A percentile compares a stretch with the other conserved stretches of the same genome.
Evolutionary conservation across 2,329 filamentous ascomycete genomes (phyloP).

Genomic region (Waltergamsia citrina): DNA sequence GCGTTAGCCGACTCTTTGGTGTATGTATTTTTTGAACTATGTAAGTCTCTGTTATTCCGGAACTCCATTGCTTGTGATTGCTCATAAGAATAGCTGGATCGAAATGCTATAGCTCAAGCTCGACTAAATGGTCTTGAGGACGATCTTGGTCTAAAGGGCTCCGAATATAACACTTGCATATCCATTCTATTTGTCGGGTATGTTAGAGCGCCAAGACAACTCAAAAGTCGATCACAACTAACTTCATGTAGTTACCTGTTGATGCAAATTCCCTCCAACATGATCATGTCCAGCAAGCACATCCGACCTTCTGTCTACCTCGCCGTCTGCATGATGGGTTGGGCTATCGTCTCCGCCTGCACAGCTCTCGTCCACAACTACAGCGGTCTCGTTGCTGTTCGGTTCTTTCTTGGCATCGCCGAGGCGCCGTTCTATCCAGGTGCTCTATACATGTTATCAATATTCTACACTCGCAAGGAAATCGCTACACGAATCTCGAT

Average conservation of each 20-base stretch:
- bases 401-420: slow-evolving; percentile 9
- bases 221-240: slow-evolving; percentile 16
- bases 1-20: slow-evolving; percentile 17
- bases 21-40: slow-evolving; percentile 14
- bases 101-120: slow-evolving; percentile 48
- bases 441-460: slow-evolving; percentile 9
- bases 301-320: slow-evolving; percentile 24
- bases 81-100: slow-evolving; percentile 27
- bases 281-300: slow-evolving; percentile 14
- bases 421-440: slow-evolving; percentile 10
- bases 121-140: slow-evolving; percentile 41
- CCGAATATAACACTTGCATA: slow-evolving; percentile 21
- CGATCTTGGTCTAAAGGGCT: slow-evolving; percentile 34
- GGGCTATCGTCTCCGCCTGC: slow-evolving; percentile 8
- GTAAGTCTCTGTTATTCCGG: slow-evolving; percentile 18
- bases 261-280: slow-evolving; percentile 30
- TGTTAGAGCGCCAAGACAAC: slow-evolving; percentile 17
- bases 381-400: slow-evolving; percentile 6
- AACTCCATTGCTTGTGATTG: slow-evolving; percentile 9
- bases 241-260: slow-evolving; percentile 42
- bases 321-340: slow-evolving; percentile 6
- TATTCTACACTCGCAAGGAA: slow-evolving; percentile 14
- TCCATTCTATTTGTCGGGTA: slow-evolving; percentile 28
- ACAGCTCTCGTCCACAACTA: slow-evolving; percentile 4
- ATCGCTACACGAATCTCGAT: slow-evolving; percentile 12